These are phyloP conservation scores for Linnemannia exigua DNA, from an alignment of 192 early-diverging fungal genomes.

Conservation along the genomic window DNA sequence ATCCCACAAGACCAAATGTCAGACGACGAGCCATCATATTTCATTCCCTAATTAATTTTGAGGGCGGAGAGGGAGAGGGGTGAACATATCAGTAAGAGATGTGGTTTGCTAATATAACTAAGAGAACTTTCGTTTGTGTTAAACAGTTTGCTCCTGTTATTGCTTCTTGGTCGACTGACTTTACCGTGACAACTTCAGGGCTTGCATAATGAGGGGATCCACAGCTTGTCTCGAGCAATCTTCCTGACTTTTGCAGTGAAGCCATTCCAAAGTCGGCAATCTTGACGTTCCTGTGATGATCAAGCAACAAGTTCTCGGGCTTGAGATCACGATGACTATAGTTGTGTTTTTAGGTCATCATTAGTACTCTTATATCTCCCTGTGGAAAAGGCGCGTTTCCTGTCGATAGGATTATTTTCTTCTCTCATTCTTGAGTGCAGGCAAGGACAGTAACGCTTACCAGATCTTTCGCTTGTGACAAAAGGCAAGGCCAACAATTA, in stretches of 20 bases:
- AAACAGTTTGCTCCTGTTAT: neutral
- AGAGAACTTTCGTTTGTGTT: neutral
- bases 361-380: neutral
- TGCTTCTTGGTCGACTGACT: neutral
- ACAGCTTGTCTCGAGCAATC: constrained; percentile 70
- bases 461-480: constrained; percentile 74
- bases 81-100: neutral
- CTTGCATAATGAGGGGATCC: constrained; percentile 84
- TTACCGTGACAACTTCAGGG: constrained; percentile 71
- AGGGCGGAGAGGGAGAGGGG: neutral
- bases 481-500: constrained; percentile 69
- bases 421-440: neutral
- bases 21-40: constrained; percentile 76
- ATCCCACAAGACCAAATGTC: constrained; percentile 90
- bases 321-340: constrained; percentile 75
- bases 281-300: constrained; percentile 63
- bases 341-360: neutral
- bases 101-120: neutral
- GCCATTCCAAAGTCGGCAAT: constrained; percentile 79
- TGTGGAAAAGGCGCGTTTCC: neutral
- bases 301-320: constrained; percentile 70
- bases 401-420: neutral
- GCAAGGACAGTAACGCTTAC: constrained; percentile 13
- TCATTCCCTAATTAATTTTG: constrained; percentile 60
- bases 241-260: constrained; percentile 59